phyloP scores from a whole-genome alignment of 129 eudicot species.

The Cynara cardunculus region DNA sequence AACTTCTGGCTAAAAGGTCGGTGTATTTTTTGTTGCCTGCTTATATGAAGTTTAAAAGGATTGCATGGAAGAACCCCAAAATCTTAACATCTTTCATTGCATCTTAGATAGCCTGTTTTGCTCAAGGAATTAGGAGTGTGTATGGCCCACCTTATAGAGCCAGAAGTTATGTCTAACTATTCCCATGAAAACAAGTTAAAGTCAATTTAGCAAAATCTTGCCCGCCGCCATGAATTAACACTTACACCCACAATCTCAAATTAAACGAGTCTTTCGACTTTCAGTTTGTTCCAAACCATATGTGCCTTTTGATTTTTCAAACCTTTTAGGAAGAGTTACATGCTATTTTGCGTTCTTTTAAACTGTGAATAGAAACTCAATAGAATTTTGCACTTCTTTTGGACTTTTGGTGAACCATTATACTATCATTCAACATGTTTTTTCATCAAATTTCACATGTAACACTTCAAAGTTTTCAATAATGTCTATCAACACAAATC shows the following conservation, averaged over 20 bases:
- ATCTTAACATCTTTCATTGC: background rate
- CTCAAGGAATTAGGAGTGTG: background rate
- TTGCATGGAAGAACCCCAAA: background rate
- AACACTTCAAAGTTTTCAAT: background rate
- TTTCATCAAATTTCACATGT: background rate
- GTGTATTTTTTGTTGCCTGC: background rate
- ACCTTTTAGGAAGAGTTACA: background rate
- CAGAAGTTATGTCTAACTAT: too few species aligned
- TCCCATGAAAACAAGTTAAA: background rate
- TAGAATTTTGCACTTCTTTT: background rate
- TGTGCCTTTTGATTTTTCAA: background rate
- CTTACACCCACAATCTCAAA: background rate
- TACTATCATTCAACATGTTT: background rate
- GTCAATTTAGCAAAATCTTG: background rate
- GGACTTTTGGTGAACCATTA: background rate
- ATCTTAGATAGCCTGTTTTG: background rate
- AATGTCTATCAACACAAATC: background rate
- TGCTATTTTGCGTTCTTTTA: background rate
- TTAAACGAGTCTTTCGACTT: background rate
- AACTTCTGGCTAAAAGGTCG: slow-evolving; percentile 74
- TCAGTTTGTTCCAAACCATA: background rate
- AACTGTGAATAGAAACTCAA: background rate
- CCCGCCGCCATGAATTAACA: background rate
- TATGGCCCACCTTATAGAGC: background rate
- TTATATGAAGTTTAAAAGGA: background rate